Percentiles rank a stretch among this genome's conserved stretches.
Evolutionary conservation across 2,329 filamentous ascomycete species (phyloP).

Genomic region (Botrytis fragariae): DNA sequence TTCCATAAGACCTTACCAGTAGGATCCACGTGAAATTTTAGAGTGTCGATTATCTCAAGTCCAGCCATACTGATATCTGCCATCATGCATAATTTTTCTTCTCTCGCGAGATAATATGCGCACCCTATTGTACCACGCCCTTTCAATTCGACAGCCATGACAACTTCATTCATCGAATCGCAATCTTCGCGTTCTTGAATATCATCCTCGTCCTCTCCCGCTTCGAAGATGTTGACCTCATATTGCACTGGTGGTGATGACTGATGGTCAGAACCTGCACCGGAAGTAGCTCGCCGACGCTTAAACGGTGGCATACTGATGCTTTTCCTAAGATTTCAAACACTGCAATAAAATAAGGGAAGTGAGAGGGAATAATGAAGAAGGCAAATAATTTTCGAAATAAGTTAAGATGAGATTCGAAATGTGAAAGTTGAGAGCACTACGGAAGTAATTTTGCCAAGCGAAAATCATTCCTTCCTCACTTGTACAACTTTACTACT

Average conservation of each 20-base stretch:
- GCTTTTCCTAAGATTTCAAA: background rate
- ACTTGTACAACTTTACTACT: background rate
- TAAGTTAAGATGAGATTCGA: background rate
- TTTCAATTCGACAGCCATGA: slow-evolving; percentile 78
- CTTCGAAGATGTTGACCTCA: slow-evolving; percentile 21
- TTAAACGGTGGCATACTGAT: slow-evolving; percentile 27
- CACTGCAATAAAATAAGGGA: background rate
- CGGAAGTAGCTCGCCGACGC: slow-evolving; percentile 27
- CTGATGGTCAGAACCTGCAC: slow-evolving; percentile 20
- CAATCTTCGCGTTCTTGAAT: slow-evolving; percentile 42
- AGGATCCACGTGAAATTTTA: slow-evolving; percentile 54
- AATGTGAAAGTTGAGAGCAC: background rate
- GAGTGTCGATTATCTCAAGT: slow-evolving; percentile 64
- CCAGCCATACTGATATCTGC: slow-evolving; percentile 71
- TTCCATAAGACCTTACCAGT: slow-evolving; percentile 38
- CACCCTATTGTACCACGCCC: slow-evolving; percentile 74
- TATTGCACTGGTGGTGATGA: slow-evolving; percentile 19
- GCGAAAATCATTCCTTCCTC: slow-evolving; percentile 1
- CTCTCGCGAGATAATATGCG: slow-evolving; percentile 72
- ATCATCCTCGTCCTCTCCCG: slow-evolving; percentile 36
- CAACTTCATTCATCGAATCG: slow-evolving; percentile 61
- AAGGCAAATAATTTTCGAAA: background rate
- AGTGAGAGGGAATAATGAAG: background rate
- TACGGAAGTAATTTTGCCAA: background rate
- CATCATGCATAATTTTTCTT: slow-evolving; percentile 71